Percentiles rank a stretch among this genome's conserved stretches.
Evolutionary conservation across 2,329 filamentous ascomycete genomes (phyloP).

Genomic region (Drechslera avenae): DNA sequence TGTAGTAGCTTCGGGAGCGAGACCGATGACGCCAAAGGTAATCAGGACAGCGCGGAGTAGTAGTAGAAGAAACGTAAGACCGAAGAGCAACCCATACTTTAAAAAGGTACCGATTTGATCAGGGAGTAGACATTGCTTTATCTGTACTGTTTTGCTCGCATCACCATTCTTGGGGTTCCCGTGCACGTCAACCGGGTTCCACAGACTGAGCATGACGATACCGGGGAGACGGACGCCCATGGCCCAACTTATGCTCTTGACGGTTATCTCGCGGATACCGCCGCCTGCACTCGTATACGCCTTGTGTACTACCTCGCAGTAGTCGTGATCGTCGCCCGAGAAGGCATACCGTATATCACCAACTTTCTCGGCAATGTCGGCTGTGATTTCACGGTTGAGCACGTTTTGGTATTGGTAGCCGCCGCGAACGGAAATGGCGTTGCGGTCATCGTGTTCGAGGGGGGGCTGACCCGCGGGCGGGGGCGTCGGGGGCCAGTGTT

Average conservation of each 20-base stretch:
- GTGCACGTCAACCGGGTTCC: constrained; percentile 78
- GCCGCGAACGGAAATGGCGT: constrained; percentile 74
- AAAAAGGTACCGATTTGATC: constrained; percentile 86
- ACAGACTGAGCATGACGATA: constrained; percentile 86
- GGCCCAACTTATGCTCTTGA: constrained; percentile 93
- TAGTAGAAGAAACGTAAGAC: constrained; percentile 57
- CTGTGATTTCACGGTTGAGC: constrained; percentile 75
- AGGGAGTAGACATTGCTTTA: constrained; percentile 86
- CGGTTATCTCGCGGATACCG: constrained; percentile 77
- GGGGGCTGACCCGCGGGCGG: constrained; percentile 64
- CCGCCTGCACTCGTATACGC: constrained; percentile 65
- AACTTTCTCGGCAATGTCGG: constrained; percentile 74
- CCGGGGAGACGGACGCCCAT: constrained; percentile 92
- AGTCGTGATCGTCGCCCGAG: constrained; percentile 97
- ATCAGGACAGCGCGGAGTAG: constrained; percentile 52
- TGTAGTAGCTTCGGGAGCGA: constrained; percentile 1
- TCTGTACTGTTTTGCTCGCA: constrained; percentile 71
- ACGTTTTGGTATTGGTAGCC: constrained; percentile 99
- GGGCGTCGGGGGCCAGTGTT: constrained; percentile 76
- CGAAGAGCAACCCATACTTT: constrained; percentile 71
- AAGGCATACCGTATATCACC: constrained; percentile 87
- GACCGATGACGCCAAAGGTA: constrained; percentile 26
- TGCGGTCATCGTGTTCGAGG: constrained; percentile 67
- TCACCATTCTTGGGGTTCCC: constrained; percentile 47
- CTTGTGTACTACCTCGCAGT: constrained; percentile 86